Percentiles rank a stretch among this genome's conserved stretches.
phyloP scores from a whole-genome alignment of 768 basidiomycete genomes.

The Tylopilus rubrobrunneus region DNA sequence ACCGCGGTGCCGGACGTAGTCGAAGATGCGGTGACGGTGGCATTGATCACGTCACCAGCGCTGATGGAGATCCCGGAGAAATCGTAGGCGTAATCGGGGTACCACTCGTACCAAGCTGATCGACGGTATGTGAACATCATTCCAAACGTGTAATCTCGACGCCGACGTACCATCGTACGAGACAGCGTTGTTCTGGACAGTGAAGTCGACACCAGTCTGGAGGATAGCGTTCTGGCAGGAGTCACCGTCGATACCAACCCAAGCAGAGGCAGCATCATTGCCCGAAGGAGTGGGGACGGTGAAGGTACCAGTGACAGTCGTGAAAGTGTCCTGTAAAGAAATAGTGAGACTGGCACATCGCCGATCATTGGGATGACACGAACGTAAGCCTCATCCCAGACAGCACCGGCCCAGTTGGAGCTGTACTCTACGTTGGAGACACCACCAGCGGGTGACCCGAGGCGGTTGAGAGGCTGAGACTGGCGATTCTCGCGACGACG shows the following conservation, averaged over 20 bases:
- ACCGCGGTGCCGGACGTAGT: slow-evolving; percentile 17
- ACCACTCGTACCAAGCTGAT: slow-evolving; percentile 25
- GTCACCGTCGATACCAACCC: slow-evolving; percentile 26
- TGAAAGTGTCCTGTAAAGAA: slow-evolving; percentile 18
- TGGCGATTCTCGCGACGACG: slow-evolving; percentile 14
- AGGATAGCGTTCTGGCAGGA: slow-evolving; percentile 11
- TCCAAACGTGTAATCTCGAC: too few species aligned
- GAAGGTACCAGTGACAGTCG: slow-evolving; percentile 16
- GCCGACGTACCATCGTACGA: slow-evolving; percentile 14
- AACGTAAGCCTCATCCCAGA: slow-evolving; percentile 8
- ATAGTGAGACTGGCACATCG: background rate
- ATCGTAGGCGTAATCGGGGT: slow-evolving; percentile 11
- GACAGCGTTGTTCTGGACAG: background rate
- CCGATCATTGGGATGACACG: background rate
- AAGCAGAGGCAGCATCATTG: slow-evolving; percentile 13
- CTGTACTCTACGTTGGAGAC: slow-evolving; percentile 12
- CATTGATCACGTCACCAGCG: slow-evolving; percentile 13
- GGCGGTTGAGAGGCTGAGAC: slow-evolving; percentile 4
- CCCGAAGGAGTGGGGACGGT: slow-evolving; percentile 17
- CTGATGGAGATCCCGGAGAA: slow-evolving; percentile 14
- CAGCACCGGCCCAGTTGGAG: slow-evolving; percentile 18
- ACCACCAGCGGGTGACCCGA: background rate
- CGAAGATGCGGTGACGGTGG: slow-evolving; percentile 15
- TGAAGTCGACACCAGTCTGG: slow-evolving; percentile 20
- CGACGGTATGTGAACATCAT: background rate